phyloP scores from a whole-genome alignment of 352 stramenopile species.

The Globisporangium apiculatum region DNA sequence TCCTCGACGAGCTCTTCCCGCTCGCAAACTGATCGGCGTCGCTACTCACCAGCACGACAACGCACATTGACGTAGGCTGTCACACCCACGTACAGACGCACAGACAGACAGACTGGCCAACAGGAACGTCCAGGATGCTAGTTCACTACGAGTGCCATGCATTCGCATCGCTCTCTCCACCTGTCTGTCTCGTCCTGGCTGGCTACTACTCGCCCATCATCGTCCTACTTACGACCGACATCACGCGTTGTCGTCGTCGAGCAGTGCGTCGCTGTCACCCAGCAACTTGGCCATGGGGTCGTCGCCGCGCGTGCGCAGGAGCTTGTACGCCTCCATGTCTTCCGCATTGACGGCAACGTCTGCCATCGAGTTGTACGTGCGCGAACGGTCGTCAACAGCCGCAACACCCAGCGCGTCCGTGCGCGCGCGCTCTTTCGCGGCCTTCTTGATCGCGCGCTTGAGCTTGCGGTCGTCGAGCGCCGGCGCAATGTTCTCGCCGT shows the following conservation, averaged over 20 bases:
- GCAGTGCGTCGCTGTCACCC: conserved; percentile 33
- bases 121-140: no score
- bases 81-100: no score
- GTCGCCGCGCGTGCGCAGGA: conserved; percentile 81
- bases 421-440: conserved; percentile 53
- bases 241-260: conserved; percentile 14
- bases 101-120: no score
- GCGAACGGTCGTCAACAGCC: conserved; percentile 67
- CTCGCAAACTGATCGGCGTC: conserved; percentile 15
- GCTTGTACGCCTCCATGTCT: conserved; percentile 95
- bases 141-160: no score
- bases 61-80: no score
- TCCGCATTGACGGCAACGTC: conserved; percentile 90
- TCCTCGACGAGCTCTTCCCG: conserved; percentile 96
- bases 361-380: conserved; percentile 93
- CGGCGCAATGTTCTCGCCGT: conserved; percentile 82
- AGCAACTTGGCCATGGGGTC: conserved; percentile 94
- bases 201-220: neutral
- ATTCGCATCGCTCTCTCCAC: neutral
- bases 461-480: conserved; percentile 80
- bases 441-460: conserved; percentile 76
- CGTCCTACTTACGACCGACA: neutral
- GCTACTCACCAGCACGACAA: no score
- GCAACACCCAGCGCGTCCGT: conserved; percentile 13
- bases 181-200: neutral